These are phyloP conservation scores for Phytophthora meadii DNA, from an alignment of 352 stramenopile species.

Conservation along the genomic window DNA sequence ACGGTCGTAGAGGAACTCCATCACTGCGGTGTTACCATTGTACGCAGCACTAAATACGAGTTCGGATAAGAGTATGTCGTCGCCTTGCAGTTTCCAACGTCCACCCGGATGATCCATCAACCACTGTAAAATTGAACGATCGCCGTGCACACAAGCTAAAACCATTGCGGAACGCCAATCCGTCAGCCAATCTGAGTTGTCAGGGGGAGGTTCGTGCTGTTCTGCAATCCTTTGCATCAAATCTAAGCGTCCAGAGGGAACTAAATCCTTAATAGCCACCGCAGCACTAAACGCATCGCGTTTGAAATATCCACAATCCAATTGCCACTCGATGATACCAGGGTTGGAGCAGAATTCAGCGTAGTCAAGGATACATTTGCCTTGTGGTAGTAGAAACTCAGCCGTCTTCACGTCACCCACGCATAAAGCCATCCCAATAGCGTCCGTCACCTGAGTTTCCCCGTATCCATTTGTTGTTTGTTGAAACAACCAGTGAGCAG, in stretches of 20 bases:
- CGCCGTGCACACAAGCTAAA: slow-evolving; percentile 14
- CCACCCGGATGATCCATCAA: slow-evolving; percentile 26
- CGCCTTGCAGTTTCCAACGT: slow-evolving; percentile 12
- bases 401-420: slow-evolving; percentile 7
- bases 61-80: slow-evolving; percentile 17
- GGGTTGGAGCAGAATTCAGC: slow-evolving; percentile 22
- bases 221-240: slow-evolving; percentile 23
- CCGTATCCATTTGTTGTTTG: not conserved
- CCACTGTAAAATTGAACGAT: slow-evolving; percentile 20
- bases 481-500: slow-evolving; percentile 13
- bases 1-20: slow-evolving; percentile 17
- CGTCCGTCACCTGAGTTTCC: slow-evolving; percentile 6
- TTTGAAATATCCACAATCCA: slow-evolving; percentile 21
- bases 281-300: slow-evolving; percentile 12
- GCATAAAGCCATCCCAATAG: slow-evolving; percentile 14
- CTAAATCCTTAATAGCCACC: slow-evolving; percentile 19
- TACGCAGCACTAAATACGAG: slow-evolving; percentile 20
- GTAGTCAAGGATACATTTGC: slow-evolving; percentile 24
- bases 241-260: slow-evolving; percentile 18
- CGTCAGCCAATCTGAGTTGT: slow-evolving; percentile 8
- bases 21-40: slow-evolving; percentile 13
- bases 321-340: slow-evolving; percentile 21
- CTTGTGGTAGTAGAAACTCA: slow-evolving; percentile 15
- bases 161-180: slow-evolving; percentile 26
- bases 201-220: slow-evolving; percentile 7